These are phyloP conservation scores for Umbilicus rupestris DNA, from an alignment of 164 flowering plant species.

Conservation along the genomic window DNA sequence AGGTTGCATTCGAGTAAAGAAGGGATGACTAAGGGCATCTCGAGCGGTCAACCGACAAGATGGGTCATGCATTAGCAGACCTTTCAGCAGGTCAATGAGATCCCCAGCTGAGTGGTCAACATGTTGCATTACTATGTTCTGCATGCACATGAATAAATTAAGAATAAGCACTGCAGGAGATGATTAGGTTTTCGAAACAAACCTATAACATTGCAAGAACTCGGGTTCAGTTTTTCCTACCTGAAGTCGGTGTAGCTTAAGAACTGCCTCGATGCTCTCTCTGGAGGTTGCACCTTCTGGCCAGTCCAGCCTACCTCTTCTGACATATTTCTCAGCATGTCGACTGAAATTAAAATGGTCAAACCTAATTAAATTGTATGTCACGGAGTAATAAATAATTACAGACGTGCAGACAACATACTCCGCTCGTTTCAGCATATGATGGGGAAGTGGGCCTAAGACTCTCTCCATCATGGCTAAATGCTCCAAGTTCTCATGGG, in stretches of 20 bases:
- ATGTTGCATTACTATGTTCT: slow-evolving; percentile 12
- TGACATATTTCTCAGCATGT: slow-evolving; percentile 57
- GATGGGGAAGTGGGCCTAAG: slow-evolving; percentile 57
- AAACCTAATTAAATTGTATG: slow-evolving; percentile 5
- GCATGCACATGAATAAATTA: not conserved
- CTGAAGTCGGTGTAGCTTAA: slow-evolving; percentile 54
- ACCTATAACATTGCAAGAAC: not conserved
- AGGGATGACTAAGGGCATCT: slow-evolving; percentile 4
- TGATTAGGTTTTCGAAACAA: slow-evolving; percentile 14
- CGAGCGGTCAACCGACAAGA: not conserved
- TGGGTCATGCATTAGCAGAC: not conserved
- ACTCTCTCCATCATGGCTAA: slow-evolving; percentile 82
- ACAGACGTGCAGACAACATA: not conserved
- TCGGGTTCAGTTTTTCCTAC: slow-evolving; percentile 15
- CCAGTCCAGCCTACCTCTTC: slow-evolving; percentile 56
- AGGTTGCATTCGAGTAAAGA: slow-evolving; percentile 3
- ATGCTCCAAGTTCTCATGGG: slow-evolving; percentile 68
- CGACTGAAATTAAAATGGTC: slow-evolving; percentile 22
- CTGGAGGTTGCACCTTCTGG: slow-evolving; percentile 66
- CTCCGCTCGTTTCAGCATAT: slow-evolving; percentile 54
- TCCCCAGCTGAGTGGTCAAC: slow-evolving; percentile 9
- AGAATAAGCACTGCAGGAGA: not conserved
- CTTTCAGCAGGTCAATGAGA: slow-evolving; percentile 7
- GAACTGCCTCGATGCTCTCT: slow-evolving; percentile 59
- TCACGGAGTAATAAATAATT: slow-evolving; percentile 2